A percentile compares a stretch with the other conserved stretches of the same genome.
These are phyloP conservation scores for Xylariaceae sp. DNA, from an alignment of 2,329 filamentous ascomycete genomes.

Conservation along the genomic window DNA sequence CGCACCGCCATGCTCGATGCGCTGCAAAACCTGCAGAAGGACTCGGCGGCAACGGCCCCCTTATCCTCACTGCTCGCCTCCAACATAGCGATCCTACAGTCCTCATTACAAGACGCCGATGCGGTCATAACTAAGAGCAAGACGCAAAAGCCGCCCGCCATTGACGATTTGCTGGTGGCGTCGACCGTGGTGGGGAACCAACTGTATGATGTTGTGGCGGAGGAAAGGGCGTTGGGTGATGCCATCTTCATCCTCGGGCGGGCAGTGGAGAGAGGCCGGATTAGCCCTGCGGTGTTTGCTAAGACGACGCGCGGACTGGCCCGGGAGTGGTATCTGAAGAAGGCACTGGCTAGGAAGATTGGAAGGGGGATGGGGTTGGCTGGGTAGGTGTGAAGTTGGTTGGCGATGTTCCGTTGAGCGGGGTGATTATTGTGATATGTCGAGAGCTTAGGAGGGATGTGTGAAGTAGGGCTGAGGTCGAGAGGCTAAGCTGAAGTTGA, in stretches of 20 bases:
- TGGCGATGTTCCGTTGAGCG: too few relatives aligned
- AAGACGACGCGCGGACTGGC: constrained; percentile 72
- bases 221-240: constrained; percentile 82
- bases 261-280: constrained; percentile 68
- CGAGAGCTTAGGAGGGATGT: too few relatives aligned
- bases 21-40: constrained; percentile 65
- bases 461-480: too few relatives aligned
- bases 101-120: constrained; percentile 75
- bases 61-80: constrained; percentile 67
- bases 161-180: constrained; percentile 90
- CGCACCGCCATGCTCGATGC: constrained; percentile 70
- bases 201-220: constrained; percentile 82
- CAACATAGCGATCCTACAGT: constrained; percentile 75
- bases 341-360: constrained; percentile 75
- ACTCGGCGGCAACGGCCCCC: constrained; percentile 67
- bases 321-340: constrained; percentile 79
- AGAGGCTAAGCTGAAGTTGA: too few relatives aligned
- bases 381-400: constrained; percentile 17
- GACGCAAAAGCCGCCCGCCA: constrained; percentile 64
- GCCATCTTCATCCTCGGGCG: constrained; percentile 78
- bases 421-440: too few relatives aligned
- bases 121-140: constrained; percentile 69
- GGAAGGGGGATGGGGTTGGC: constrained; percentile 68
- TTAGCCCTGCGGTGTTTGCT: constrained; percentile 70
- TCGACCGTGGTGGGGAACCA: constrained; percentile 91